Conservation (phyloP, 2,329 filamentous ascomycete species). For the Colletotrichum tropicale region DNA sequence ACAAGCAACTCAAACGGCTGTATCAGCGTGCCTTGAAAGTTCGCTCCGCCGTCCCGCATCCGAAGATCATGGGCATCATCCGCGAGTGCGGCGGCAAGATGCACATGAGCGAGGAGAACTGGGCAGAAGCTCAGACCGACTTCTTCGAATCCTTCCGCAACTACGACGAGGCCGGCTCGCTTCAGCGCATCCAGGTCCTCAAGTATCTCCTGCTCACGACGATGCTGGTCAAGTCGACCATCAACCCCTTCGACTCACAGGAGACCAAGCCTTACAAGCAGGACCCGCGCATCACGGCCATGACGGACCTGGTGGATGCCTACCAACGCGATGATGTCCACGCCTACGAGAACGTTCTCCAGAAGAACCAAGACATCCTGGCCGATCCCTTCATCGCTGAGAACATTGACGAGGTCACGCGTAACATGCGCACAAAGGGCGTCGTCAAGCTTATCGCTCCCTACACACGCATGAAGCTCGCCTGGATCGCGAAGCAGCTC, state of each 20-base stretch:
- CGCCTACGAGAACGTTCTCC: constrained; percentile 85
- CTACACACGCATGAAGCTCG: constrained; percentile 89
- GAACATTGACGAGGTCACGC: constrained; percentile 98
- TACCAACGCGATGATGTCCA: constrained; percentile 96
- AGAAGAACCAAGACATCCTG: constrained; percentile 86
- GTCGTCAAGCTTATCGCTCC: constrained; percentile 92
- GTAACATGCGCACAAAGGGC: constrained; percentile 97
- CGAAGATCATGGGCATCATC: constrained; percentile 99
- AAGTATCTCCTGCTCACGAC: constrained; percentile 96
- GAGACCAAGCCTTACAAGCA: constrained; percentile 98
- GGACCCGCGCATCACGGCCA: constrained; percentile 91
- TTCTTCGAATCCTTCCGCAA: constrained; percentile 99
- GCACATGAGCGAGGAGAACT: constrained; percentile 99
- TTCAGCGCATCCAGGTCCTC: constrained; percentile 95
- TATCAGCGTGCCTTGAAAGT: constrained; percentile 93
- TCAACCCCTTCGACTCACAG: constrained; percentile 98
- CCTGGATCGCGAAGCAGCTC: constrained; percentile 87
- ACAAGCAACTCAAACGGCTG: constrained; percentile 91
- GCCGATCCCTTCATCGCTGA: constrained; percentile 96
- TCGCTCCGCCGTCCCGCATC: constrained; percentile 95
- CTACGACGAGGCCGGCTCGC: constrained; percentile 96
- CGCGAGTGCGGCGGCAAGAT: constrained; percentile 99
- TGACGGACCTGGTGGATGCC: constrained; percentile 96
- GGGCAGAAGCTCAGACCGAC: constrained; percentile 95
- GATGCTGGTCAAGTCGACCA: constrained; percentile 98